Percentiles rank a stretch among this genome's conserved stretches.
phyloP scores from a whole-genome alignment of 2,329 filamentous ascomycete genomes.

The Cytospora mali region DNA sequence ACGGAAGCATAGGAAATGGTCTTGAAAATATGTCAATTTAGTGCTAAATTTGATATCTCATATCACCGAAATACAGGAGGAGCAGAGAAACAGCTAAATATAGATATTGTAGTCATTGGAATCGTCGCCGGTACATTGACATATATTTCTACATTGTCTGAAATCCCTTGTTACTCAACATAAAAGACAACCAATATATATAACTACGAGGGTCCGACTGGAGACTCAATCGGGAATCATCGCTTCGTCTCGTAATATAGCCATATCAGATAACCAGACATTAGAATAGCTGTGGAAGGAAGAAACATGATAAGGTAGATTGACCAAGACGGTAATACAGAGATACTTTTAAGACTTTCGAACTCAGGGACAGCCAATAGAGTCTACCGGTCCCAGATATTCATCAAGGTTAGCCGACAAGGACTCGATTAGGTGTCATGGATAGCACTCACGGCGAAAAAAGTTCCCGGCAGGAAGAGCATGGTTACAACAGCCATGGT shows the following conservation, averaged over 20 bases:
- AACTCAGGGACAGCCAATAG: conserved; percentile 23
- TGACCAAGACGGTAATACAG: background rate
- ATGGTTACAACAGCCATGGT: conserved; percentile 25
- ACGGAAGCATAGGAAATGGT: too few relatives aligned
- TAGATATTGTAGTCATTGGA: too few relatives aligned
- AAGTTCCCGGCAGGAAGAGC: conserved; percentile 25
- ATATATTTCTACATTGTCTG: too few relatives aligned
- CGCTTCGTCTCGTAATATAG: background rate
- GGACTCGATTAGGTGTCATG: background rate
- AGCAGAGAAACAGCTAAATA: too few relatives aligned
- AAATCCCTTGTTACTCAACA: too few relatives aligned
- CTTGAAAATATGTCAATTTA: too few relatives aligned
- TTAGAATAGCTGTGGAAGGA: background rate
- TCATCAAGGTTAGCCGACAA: background rate
- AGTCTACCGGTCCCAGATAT: conserved; percentile 1
- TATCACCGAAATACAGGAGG: too few relatives aligned
- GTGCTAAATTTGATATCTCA: too few relatives aligned
- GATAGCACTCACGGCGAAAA: conserved; percentile 19
- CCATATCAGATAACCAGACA: background rate
- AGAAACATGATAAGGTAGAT: conserved; percentile 1
- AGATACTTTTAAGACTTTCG: conserved; percentile 9
- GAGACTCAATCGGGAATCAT: too few relatives aligned
- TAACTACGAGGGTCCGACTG: too few relatives aligned
- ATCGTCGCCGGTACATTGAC: too few relatives aligned
- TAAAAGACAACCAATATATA: too few relatives aligned